Conservation (phyloP, 352 stramenopile genomes). For the Globisporangium parvum region DNA sequence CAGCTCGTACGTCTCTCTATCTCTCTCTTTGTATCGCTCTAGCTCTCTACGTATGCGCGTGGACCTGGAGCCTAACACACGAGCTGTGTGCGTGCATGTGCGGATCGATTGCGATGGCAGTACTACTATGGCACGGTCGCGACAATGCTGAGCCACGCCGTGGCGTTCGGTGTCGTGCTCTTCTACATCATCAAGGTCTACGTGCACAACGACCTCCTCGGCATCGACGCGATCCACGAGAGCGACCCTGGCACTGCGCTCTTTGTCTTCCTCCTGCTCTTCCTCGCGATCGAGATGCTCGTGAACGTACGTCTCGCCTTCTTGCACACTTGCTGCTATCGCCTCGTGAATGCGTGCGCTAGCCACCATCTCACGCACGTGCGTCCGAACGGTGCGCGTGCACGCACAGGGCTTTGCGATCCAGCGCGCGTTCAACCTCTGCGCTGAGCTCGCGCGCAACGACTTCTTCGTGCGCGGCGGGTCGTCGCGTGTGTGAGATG, state of each 20-base stretch:
- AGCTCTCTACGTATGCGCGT: neutral
- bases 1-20: conserved; percentile 15
- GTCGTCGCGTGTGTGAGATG: conserved; percentile 10
- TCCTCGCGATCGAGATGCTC: conserved; percentile 43
- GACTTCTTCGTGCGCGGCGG: conserved; percentile 49
- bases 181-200: conserved; percentile 56
- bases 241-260: conserved; percentile 31
- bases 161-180: conserved; percentile 46
- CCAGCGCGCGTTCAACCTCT: conserved; percentile 46
- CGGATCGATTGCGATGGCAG: conserved; percentile 14
- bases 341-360: neutral
- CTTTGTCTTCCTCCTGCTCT: conserved; percentile 60
- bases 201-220: conserved; percentile 50
- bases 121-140: conserved; percentile 49
- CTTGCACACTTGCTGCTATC: neutral
- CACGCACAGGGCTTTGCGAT: conserved; percentile 40
- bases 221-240: conserved; percentile 17
- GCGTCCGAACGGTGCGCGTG: too few relatives aligned
- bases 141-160: conserved; percentile 50
- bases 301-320: conserved; percentile 38
- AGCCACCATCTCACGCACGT: neutral
- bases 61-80: neutral
- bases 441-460: conserved; percentile 67
- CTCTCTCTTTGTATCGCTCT: neutral
- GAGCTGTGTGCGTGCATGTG: neutral